Percentiles rank a stretch among this genome's conserved stretches.
Evolutionary conservation across 2,329 filamentous ascomycete genomes (phyloP).

Genomic region (Beauveria sp.): DNA sequence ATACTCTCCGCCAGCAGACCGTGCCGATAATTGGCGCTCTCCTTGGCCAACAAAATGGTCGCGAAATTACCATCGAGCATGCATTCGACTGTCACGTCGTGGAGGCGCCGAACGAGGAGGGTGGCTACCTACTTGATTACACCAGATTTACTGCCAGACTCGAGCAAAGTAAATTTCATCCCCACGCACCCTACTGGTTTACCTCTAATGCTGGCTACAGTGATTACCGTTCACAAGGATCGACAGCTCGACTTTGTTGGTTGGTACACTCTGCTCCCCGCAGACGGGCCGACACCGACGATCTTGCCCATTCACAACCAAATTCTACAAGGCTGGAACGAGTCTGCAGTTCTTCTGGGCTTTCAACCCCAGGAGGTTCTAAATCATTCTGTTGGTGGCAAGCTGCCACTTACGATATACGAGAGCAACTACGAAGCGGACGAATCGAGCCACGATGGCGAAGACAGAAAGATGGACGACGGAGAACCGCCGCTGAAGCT

Average conservation of each 20-base stretch:
- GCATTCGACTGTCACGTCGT: slow-evolving; percentile 73
- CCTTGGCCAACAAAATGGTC: slow-evolving; percentile 85
- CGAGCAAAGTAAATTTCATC: slow-evolving; percentile 61
- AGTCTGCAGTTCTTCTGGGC: slow-evolving; percentile 78
- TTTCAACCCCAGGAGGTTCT: slow-evolving; percentile 65
- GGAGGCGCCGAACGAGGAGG: slow-evolving; percentile 37
- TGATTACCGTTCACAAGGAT: slow-evolving; percentile 81
- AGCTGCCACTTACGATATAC: slow-evolving; percentile 84
- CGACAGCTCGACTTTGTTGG: slow-evolving; percentile 81
- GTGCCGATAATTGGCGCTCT: slow-evolving; percentile 80
- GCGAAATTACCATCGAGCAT: slow-evolving; percentile 85
- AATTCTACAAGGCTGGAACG: slow-evolving; percentile 67
- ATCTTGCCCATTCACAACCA: slow-evolving; percentile 72
- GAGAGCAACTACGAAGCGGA: slow-evolving; percentile 76
- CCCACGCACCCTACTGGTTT: not conserved
- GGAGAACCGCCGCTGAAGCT: slow-evolving; percentile 49
- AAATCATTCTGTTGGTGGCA: slow-evolving; percentile 57
- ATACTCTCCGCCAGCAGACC: slow-evolving; percentile 66
- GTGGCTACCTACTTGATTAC: slow-evolving; percentile 54
- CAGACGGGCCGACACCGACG: slow-evolving; percentile 60
- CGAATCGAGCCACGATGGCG: slow-evolving; percentile 44
- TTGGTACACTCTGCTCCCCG: slow-evolving; percentile 77
- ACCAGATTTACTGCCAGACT: slow-evolving; percentile 71
- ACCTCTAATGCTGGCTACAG: slow-evolving; percentile 34
- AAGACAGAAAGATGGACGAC: slow-evolving; percentile 68